A percentile compares a stretch with the other conserved stretches of the same genome.
These are phyloP conservation scores for Schwanniomyces yamadae DNA, from an alignment of 805 yeast species.

Conservation along the genomic window DNA sequence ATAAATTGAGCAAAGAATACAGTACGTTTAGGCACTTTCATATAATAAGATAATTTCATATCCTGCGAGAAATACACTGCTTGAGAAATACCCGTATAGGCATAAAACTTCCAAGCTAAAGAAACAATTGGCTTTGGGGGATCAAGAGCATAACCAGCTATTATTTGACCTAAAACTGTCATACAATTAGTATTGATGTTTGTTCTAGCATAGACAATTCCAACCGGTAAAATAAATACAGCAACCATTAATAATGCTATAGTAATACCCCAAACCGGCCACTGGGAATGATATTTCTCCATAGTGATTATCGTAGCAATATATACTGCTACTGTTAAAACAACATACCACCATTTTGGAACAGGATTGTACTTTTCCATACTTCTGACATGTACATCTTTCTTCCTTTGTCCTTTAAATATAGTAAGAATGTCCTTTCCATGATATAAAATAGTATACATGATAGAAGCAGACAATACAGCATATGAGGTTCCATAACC, in stretches of 20 bases:
- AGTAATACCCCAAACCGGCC: conserved; percentile 23
- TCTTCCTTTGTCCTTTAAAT: conserved; percentile 18
- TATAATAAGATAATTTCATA: conserved; percentile 42
- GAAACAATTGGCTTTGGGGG: conserved; percentile 41
- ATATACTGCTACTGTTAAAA: conserved; percentile 4
- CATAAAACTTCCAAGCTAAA: conserved; percentile 48
- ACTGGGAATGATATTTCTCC: conserved; percentile 18
- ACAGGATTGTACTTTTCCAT: conserved; percentile 45
- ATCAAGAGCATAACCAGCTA: conserved; percentile 30
- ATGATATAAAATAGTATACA: conserved; percentile 42
- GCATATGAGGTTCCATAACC: neutral
- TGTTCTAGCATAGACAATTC: conserved; percentile 10
- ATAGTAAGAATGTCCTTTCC: conserved; percentile 47
- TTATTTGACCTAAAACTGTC: conserved; percentile 18
- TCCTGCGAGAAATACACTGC: conserved; percentile 14
- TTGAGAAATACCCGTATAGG: conserved; percentile 48
- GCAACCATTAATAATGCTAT: conserved; percentile 21
- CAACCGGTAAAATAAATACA: conserved; percentile 25
- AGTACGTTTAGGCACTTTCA: conserved; percentile 41
- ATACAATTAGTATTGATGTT: conserved; percentile 3
- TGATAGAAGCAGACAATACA: neutral
- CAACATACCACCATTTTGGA: conserved; percentile 11
- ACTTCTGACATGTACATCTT: conserved; percentile 50
- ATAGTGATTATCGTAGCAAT: conserved; percentile 21
- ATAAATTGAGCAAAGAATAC: conserved; percentile 39